Base-by-base conservation (phyloP, 805 yeast genomes). In the Naumovozyma dairenensis region DNA sequence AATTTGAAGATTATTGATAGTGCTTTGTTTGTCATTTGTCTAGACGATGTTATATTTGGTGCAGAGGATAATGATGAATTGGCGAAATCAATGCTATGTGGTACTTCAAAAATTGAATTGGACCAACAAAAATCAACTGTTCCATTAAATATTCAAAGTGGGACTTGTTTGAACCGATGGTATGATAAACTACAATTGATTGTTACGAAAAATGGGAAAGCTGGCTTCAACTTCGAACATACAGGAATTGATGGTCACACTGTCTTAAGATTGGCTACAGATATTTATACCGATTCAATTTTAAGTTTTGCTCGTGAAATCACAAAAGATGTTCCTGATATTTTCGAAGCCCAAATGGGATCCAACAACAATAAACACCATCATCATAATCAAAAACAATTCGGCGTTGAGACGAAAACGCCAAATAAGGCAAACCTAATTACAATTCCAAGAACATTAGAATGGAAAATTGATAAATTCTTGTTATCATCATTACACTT, bases 171-270 rank as follows among this genome's bases (percentile, higher is more conserved):
- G 21, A 86, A 86, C 59, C 66, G 96, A 55, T 86, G 95, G 96
- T 86, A 85, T 55, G 96, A 86, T 60, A 86, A 86, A 60, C 61
- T 86, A 43, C 96, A 86, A 58, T 69, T 86, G 44, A 86, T 86
- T 34, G 74, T 86, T 35, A 84, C 95, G 4, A 74, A 77, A 54
- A 84, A 86, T 57, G 94, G 93, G 16, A 81, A 82, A 57, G 95
- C 92, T 2, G 96, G 96, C 19, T 77, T 86, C 44, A 86, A 87
- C 57, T 86, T 86, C 53, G 96, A 86, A 51, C 92, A 86, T 52
- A 81, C 96, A 0, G 95, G 95, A 46, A 93, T 86, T 18, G 96
- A 86, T 59, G 96, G 96, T 36, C 96, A 86, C 57, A 86, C 96
- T 0, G 94, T 86, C 4, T 63, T 86, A 44, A 63, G 96, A 43